Conservation (phyloP, 73 alveolate genomes). For the Paraurostyla sp. region DNA sequence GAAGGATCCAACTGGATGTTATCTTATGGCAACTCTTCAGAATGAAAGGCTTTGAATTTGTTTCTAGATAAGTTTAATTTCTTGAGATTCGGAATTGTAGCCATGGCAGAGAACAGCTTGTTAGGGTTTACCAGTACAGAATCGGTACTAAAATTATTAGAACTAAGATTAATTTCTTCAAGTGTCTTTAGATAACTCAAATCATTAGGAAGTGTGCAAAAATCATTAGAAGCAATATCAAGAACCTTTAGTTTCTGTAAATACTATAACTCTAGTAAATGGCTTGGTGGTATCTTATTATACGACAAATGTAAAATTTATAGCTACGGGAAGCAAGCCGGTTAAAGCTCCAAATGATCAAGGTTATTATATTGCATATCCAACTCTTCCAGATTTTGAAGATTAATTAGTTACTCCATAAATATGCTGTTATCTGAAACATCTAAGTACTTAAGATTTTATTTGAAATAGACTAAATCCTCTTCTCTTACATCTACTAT, state of each 20-base stretch:
- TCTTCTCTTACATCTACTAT: constrained; percentile 76
- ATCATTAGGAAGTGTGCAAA: constrained; percentile 74
- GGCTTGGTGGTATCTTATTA: constrained; percentile 70
- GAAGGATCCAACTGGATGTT: not conserved
- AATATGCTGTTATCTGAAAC: constrained; percentile 67
- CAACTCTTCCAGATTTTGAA: constrained; percentile 57
- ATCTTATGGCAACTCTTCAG: constrained; percentile 61
- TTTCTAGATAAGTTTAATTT: constrained; percentile 68
- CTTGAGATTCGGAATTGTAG: constrained; percentile 57
- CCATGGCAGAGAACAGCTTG: constrained; percentile 62
- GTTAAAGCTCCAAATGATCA: constrained; percentile 26
- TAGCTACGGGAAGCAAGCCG: constrained; percentile 51
- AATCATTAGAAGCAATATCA: constrained; percentile 72
- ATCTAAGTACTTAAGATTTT: constrained; percentile 60
- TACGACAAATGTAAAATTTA: constrained; percentile 56
- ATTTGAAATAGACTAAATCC: constrained; percentile 71
- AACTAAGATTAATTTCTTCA: constrained; percentile 53
- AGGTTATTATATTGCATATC: constrained; percentile 69
- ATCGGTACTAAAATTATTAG: constrained; percentile 72
- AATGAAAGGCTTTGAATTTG: constrained; percentile 73
- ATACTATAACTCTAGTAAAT: constrained; percentile 17
- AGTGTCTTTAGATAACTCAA: constrained; percentile 27
- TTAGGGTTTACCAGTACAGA: constrained; percentile 65
- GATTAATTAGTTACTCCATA: constrained; percentile 60
- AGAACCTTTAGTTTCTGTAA: constrained; percentile 40